Percentiles rank a stretch among this genome's conserved stretches.
Evolutionary conservation across 108 stramenopile genomes (phyloP).

Genomic region (Skeletonema grethae): DNA sequence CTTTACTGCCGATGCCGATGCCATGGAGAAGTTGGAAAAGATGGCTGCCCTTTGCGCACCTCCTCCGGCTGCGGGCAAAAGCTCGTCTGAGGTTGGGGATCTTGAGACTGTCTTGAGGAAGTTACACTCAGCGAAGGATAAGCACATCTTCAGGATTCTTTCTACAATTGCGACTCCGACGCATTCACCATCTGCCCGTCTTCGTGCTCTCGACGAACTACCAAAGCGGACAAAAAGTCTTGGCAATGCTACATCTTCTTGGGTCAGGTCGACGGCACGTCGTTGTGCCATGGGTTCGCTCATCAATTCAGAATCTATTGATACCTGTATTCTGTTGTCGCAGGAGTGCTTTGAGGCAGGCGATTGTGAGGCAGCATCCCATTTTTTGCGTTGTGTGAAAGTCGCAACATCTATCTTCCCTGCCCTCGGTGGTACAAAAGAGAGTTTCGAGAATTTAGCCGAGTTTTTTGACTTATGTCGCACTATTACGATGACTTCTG

Average conservation of each 20-base stretch:
- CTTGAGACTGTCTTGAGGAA: constrained; percentile 59
- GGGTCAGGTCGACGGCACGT: constrained; percentile 64
- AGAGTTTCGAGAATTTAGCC: constrained; percentile 59
- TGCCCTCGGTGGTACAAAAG: constrained; percentile 47
- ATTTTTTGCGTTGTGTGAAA: constrained; percentile 63
- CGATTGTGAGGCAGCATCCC: constrained; percentile 53
- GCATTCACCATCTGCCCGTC: constrained; percentile 67
- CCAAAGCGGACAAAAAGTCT: constrained; percentile 75
- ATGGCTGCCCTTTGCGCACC: constrained; percentile 52
- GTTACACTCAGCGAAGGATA: constrained; percentile 77
- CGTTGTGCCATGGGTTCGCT: constrained; percentile 80
- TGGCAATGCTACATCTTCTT: constrained; percentile 54
- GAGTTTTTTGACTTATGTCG: constrained; percentile 64
- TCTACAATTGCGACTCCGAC: constrained; percentile 65
- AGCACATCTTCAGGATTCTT: constrained; percentile 81
- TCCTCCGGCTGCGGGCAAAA: constrained; percentile 9
- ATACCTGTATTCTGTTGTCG: constrained; percentile 73
- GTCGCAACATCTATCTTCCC: constrained; percentile 59
- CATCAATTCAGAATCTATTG: constrained; percentile 64
- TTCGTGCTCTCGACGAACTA: constrained; percentile 77
- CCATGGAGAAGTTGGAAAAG: constrained; percentile 69
- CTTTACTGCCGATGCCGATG: constrained; percentile 69
- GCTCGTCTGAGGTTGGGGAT: constrained; percentile 22
- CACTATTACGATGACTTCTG: constrained; percentile 12
- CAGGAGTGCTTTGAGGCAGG: constrained; percentile 71